These are phyloP conservation scores for Anisodus tanguticus DNA, from an alignment of 257 asterid species.

Conservation along the genomic window DNA sequence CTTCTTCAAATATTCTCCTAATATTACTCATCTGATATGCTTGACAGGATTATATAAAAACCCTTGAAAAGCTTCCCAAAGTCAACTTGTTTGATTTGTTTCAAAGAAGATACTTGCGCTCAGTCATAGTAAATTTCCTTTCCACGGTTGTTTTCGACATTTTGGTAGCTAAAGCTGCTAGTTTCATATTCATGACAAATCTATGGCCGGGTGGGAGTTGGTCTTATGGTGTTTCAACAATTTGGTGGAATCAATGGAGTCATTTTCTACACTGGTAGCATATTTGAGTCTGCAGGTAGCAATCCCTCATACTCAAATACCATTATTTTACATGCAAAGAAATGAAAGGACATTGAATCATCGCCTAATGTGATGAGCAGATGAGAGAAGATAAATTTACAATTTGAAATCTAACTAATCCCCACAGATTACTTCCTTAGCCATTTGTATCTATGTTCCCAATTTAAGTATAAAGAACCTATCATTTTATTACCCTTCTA, in stretches of 20 bases:
- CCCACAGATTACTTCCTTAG: background rate
- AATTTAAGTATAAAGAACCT: background rate
- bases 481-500: background rate
- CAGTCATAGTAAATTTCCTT: slow-evolving; percentile 60
- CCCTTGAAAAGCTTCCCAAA: slow-evolving; percentile 73
- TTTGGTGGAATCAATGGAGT: slow-evolving; percentile 91
- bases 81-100: slow-evolving; percentile 68
- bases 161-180: background rate
- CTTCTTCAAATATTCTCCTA: slow-evolving; percentile 24
- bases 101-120: slow-evolving; percentile 63
- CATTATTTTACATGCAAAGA: background rate
- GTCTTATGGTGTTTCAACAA: slow-evolving; percentile 85
- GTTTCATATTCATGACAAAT: background rate
- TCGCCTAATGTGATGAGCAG: background rate
- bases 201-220: slow-evolving; percentile 72
- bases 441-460: background rate
- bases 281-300: slow-evolving; percentile 76
- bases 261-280: slow-evolving; percentile 82
- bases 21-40: background rate
- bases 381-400: background rate
- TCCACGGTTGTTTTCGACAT: background rate
- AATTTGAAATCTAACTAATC: background rate
- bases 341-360: background rate
- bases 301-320: background rate
- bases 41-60: slow-evolving; percentile 73